phyloP scores from a whole-genome alignment of 306 rosid genomes.

The Vachellia pachyceras region DNA sequence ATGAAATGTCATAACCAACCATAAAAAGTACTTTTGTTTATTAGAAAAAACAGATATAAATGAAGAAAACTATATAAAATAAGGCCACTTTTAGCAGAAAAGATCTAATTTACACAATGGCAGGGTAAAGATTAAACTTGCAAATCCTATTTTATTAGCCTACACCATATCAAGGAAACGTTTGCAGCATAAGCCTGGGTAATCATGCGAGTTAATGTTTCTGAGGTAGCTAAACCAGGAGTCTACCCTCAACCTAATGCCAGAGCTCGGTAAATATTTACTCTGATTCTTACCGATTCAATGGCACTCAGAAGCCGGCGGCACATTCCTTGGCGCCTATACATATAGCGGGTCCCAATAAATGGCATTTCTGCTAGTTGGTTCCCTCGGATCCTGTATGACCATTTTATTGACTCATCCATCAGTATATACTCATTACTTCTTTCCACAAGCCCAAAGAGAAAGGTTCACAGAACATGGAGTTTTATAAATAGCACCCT shows the following conservation, averaged over 20 bases:
- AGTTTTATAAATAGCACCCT: neutral
- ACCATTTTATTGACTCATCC: constrained; percentile 33
- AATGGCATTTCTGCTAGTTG: constrained; percentile 84
- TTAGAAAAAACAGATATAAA: constrained; percentile 1
- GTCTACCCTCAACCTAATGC: constrained; percentile 9
- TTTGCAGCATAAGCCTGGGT: neutral
- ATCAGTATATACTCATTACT: constrained; percentile 13
- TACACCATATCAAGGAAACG: neutral
- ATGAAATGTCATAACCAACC: neutral
- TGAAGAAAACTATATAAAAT: neutral
- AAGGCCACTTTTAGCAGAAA: neutral
- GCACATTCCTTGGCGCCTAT: constrained; percentile 77
- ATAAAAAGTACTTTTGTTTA: neutral
- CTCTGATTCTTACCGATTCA: constrained; percentile 55
- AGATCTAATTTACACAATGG: neutral
- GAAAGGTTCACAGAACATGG: neutral
- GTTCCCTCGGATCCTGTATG: constrained; percentile 70
- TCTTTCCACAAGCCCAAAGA: neutral
- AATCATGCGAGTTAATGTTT: neutral
- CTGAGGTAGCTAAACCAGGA: neutral
- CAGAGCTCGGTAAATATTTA: neutral
- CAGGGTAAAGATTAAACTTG: neutral
- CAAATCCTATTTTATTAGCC: no score
- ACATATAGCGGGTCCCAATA: constrained; percentile 61
- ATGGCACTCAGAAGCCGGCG: constrained; percentile 59